phyloP scores from a whole-genome alignment of 2,329 filamentous ascomycete genomes.

The Pestalotiopsis sp. region DNA sequence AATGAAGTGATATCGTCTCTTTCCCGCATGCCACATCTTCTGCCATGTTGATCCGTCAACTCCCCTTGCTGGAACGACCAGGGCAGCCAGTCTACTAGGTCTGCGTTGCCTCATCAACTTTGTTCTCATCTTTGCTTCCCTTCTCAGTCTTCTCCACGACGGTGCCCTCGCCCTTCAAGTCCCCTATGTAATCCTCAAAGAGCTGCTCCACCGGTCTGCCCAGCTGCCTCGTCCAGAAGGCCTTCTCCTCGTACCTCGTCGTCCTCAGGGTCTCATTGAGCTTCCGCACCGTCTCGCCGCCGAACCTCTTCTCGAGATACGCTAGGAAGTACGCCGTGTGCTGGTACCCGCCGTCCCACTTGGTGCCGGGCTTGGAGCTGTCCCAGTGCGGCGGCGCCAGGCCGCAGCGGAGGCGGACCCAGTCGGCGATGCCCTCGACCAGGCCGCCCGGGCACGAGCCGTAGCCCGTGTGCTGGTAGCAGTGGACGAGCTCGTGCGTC shows the following conservation, averaged over 20 bases:
- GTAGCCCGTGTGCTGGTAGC: conserved; percentile 77
- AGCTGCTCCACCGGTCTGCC: conserved; percentile 67
- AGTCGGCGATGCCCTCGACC: conserved; percentile 91
- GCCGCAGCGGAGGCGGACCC: conserved; percentile 76
- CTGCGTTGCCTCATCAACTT: conserved; percentile 19
- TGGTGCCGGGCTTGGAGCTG: conserved; percentile 47
- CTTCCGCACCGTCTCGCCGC: conserved; percentile 58
- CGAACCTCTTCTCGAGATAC: conserved; percentile 73
- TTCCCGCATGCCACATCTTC: background rate
- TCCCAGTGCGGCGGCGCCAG: conserved; percentile 86
- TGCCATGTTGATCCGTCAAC: background rate
- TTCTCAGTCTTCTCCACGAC: conserved; percentile 12
- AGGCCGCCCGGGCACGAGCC: conserved; percentile 71
- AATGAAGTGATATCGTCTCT: background rate
- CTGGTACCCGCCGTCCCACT: conserved; percentile 92
- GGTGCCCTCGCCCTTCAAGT: conserved; percentile 22
- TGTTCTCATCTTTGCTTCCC: background rate
- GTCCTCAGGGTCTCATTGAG: conserved; percentile 69
- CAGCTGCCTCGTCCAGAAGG: conserved; percentile 70
- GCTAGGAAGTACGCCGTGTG: conserved; percentile 89
- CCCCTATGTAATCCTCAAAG: conserved; percentile 70
- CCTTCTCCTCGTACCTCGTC: conserved; percentile 64
- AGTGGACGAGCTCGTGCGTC: conserved; percentile 93
- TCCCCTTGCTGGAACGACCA: background rate
- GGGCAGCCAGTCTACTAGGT: conserved; percentile 4